Conservation (phyloP, 345 rosid genomes). For the Punica granatum region DNA sequence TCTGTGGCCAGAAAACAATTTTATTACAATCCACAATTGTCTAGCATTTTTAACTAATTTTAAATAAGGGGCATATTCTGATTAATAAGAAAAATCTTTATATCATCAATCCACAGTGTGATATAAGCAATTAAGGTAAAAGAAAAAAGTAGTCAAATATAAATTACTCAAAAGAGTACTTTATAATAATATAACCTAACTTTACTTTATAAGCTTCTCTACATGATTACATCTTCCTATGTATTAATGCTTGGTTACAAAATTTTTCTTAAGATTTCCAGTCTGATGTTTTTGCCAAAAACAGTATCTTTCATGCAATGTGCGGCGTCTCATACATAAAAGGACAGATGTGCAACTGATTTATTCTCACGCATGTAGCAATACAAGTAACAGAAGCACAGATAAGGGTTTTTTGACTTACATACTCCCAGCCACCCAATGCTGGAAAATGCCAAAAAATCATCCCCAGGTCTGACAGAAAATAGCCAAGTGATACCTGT, state of each 20-base stretch:
- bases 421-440: conserved; percentile 77
- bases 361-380: background rate
- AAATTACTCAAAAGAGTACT: background rate
- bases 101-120: no score
- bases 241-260: background rate
- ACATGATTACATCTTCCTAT: background rate
- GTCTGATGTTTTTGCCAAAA: background rate
- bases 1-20: no score
- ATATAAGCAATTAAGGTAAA: background rate
- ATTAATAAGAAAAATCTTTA: no score
- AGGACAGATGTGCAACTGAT: background rate
- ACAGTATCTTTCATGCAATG: background rate
- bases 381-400: conserved; percentile 2
- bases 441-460: conserved; percentile 66
- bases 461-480: conserved; percentile 69
- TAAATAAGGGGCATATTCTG: no score
- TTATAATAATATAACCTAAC: background rate
- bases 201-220: background rate
- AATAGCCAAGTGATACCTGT: conserved; percentile 76
- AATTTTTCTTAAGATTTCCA: background rate
- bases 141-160: background rate
- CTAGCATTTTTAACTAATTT: no score
- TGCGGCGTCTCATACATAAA: background rate
- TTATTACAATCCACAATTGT: background rate
- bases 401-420: conserved; percentile 28